These are phyloP conservation scores for Oligophagozyma castellii DNA, from an alignment of 1,139 yeast genomes.

Conservation along the genomic window DNA sequence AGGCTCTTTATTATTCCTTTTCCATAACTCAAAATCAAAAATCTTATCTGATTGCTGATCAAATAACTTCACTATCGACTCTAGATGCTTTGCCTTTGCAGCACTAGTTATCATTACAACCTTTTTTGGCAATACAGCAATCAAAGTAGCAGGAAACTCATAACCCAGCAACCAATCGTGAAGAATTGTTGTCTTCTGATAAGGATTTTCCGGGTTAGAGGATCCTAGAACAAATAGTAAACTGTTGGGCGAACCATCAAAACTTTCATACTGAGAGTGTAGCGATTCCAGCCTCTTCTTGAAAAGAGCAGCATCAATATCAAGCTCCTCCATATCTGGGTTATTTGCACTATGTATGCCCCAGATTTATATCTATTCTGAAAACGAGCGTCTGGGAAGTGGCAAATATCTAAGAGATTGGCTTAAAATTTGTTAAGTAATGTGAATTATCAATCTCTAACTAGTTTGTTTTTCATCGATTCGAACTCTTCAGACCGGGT, in stretches of 20 bases:
- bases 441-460: too few relatives aligned
- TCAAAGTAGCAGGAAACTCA: constrained; percentile 83
- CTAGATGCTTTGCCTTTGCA: constrained; percentile 75
- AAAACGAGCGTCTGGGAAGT: too few relatives aligned
- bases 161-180: constrained; percentile 92
- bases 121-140: constrained; percentile 50
- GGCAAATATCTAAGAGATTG: too few relatives aligned
- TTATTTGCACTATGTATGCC: too few relatives aligned
- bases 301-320: constrained; percentile 32
- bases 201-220: constrained; percentile 76
- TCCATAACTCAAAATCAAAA: constrained; percentile 47
- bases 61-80: constrained; percentile 18
- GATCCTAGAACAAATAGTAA: constrained; percentile 68
- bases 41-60: constrained; percentile 17
- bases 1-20: constrained; percentile 61
- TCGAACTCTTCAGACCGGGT: too few relatives aligned
- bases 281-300: constrained; percentile 23
- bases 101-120: constrained; percentile 64
- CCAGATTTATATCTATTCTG: too few relatives aligned
- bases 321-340: constrained; percentile 21
- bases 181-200: constrained; percentile 74
- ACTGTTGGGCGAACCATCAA: constrained; percentile 39
- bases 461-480: too few relatives aligned
- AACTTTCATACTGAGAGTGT: constrained; percentile 21
- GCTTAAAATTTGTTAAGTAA: too few relatives aligned